Conservation (phyloP, 352 stramenopile species). For the Phytophthora tentaculata region DNA sequence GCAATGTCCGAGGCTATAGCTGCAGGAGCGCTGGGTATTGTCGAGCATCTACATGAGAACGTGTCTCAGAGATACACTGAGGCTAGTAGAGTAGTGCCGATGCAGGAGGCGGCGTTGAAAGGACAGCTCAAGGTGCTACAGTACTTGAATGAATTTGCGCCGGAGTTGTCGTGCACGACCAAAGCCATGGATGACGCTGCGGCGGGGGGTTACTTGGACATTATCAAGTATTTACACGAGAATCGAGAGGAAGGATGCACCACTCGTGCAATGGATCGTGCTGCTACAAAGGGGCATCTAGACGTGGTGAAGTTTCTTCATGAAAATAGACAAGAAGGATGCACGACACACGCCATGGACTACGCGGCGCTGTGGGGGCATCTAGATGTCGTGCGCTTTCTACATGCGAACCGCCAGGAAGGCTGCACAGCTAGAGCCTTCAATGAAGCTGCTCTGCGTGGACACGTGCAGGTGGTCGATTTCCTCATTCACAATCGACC, state of each 20-base stretch:
- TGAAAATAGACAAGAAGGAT: constrained; percentile 39
- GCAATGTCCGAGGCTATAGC: constrained; percentile 59
- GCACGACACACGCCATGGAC: constrained; percentile 66
- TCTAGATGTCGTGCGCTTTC: constrained; percentile 50
- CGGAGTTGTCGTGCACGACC: constrained; percentile 33
- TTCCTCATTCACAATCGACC: constrained; percentile 47
- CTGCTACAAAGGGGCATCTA: constrained; percentile 37
- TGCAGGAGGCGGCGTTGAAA: constrained; percentile 41
- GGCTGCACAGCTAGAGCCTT: constrained; percentile 61
- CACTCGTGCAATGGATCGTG: constrained; percentile 34
- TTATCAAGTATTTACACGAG: constrained; percentile 39
- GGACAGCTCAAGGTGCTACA: constrained; percentile 41
- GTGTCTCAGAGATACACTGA: constrained; percentile 46
- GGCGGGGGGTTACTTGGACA: constrained; percentile 27
- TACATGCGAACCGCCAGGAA: constrained; percentile 60
- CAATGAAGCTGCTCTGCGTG: constrained; percentile 49
- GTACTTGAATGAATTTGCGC: constrained; percentile 39
- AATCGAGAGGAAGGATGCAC: constrained; percentile 40
- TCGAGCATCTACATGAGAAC: constrained; percentile 57
- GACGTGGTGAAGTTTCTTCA: constrained; percentile 40
- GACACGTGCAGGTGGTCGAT: constrained; percentile 47
- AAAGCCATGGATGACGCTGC: constrained; percentile 44
- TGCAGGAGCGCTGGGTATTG: constrained; percentile 50
- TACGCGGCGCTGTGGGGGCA: constrained; percentile 52
- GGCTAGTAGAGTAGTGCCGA: constrained; percentile 52